Evolutionary conservation across 257 asterid genomes (phyloP).

Genomic region (Scutellaria galericulata): DNA sequence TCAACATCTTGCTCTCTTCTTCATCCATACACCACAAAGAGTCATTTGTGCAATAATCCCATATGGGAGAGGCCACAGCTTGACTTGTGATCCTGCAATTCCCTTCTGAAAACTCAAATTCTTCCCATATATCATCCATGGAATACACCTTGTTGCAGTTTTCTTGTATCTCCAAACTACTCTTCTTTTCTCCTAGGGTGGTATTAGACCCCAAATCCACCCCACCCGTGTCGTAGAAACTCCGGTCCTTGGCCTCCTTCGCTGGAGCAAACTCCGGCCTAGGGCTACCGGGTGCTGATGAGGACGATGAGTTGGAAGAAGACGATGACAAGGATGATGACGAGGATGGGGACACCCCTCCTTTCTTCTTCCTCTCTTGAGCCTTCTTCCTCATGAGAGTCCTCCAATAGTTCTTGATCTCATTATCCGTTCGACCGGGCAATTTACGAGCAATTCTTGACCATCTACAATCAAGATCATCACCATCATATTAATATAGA

Average conservation of each 20-base stretch:
- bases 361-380: constrained; percentile 66
- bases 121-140: constrained; percentile 88
- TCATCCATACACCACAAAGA: constrained; percentile 59
- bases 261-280: constrained; percentile 26
- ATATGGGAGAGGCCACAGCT: constrained; percentile 55
- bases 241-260: constrained; percentile 40
- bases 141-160: constrained; percentile 43
- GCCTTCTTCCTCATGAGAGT: constrained; percentile 85
- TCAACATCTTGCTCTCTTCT: constrained; percentile 44
- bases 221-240: constrained; percentile 69
- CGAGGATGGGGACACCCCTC: constrained; percentile 31
- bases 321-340: constrained; percentile 55
- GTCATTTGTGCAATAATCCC: constrained; percentile 65
- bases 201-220: background rate
- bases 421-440: constrained; percentile 94
- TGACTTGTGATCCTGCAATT: constrained; percentile 30
- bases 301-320: constrained; percentile 50
- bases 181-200: constrained; percentile 36
- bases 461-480: constrained; percentile 57
- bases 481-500: background rate
- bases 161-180: constrained; percentile 41
- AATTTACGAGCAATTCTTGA: constrained; percentile 83
- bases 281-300: constrained; percentile 42
- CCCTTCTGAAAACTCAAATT: constrained; percentile 58
- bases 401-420: constrained; percentile 92